These are phyloP conservation scores for Lyophyllum semitale DNA, from an alignment of 768 basidiomycete species.

Conservation along the genomic window DNA sequence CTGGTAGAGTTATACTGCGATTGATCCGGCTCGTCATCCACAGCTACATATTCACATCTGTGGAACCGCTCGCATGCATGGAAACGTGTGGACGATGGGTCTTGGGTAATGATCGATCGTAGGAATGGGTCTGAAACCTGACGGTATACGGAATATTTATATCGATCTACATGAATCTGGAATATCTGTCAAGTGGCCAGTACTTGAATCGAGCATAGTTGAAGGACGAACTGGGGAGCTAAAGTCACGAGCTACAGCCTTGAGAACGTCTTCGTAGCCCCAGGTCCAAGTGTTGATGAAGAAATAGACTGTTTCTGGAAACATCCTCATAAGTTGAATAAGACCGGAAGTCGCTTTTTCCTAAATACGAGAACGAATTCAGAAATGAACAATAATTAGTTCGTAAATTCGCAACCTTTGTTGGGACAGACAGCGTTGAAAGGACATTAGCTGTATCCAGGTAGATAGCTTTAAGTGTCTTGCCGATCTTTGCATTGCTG, in stretches of 20 bases:
- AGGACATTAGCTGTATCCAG: slow-evolving; percentile 80
- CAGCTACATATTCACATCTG: slow-evolving; percentile 65
- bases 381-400: background rate
- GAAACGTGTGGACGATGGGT: slow-evolving; percentile 71
- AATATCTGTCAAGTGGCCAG: background rate
- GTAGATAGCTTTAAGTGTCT: slow-evolving; percentile 74
- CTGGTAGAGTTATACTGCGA: slow-evolving; percentile 36
- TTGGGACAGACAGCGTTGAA: slow-evolving; percentile 49
- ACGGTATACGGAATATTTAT: slow-evolving; percentile 74
- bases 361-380: slow-evolving; percentile 35
- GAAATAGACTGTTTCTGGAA: slow-evolving; percentile 69
- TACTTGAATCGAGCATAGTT: background rate
- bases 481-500: slow-evolving; percentile 24
- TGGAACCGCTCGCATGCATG: slow-evolving; percentile 91
- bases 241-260: slow-evolving; percentile 71
- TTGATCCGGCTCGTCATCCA: slow-evolving; percentile 32
- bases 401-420: slow-evolving; percentile 49
- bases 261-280: slow-evolving; percentile 93
- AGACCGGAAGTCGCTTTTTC: slow-evolving; percentile 66
- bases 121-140: slow-evolving; percentile 63
- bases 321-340: slow-evolving; percentile 66
- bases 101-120: slow-evolving; percentile 57
- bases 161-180: slow-evolving; percentile 89
- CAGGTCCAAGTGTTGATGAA: slow-evolving; percentile 95
- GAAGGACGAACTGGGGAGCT: slow-evolving; percentile 49